Conservation (phyloP, 2,329 filamentous ascomycete genomes). For the Colletotrichum cereale region DNA sequence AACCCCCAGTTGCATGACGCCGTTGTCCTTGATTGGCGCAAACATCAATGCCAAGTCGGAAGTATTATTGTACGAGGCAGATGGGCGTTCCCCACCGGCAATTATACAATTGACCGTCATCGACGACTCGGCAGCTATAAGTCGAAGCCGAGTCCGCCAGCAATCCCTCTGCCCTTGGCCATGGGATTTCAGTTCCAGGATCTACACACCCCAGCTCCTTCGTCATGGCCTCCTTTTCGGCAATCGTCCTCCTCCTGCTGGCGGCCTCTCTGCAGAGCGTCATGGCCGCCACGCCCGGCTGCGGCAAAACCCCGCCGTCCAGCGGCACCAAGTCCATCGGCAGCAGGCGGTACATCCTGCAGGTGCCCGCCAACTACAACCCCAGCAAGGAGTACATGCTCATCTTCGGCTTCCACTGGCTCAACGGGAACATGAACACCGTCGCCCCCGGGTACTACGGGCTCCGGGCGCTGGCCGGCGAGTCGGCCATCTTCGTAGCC, state of each 20-base stretch:
- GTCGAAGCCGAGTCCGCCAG: background rate
- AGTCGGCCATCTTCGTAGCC: constrained; percentile 57
- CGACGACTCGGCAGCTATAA: background rate
- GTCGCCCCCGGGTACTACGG: constrained; percentile 57
- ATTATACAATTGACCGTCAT: background rate
- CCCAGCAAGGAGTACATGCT: constrained; percentile 43
- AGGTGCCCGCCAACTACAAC: constrained; percentile 49
- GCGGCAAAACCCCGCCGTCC: constrained; percentile 49
- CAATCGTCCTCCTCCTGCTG: background rate
- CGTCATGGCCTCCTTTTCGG: background rate
- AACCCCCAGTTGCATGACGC: background rate
- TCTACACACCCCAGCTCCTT: background rate
- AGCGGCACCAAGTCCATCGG: constrained; percentile 51
- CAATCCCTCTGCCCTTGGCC: background rate
- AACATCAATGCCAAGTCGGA: background rate
- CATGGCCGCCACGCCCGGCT: constrained; percentile 45
- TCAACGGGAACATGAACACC: constrained; percentile 53
- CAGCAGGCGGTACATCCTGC: constrained; percentile 54
- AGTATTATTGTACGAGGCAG: background rate
- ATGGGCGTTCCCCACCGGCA: background rate
- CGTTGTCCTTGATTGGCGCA: background rate
- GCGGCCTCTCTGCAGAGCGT: background rate
- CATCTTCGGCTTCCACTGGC: constrained; percentile 51
- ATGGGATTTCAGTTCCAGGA: background rate
- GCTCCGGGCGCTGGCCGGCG: constrained; percentile 50